phyloP scores from a whole-genome alignment of 805 yeast genomes.

The Clavispora vitiphila region DNA sequence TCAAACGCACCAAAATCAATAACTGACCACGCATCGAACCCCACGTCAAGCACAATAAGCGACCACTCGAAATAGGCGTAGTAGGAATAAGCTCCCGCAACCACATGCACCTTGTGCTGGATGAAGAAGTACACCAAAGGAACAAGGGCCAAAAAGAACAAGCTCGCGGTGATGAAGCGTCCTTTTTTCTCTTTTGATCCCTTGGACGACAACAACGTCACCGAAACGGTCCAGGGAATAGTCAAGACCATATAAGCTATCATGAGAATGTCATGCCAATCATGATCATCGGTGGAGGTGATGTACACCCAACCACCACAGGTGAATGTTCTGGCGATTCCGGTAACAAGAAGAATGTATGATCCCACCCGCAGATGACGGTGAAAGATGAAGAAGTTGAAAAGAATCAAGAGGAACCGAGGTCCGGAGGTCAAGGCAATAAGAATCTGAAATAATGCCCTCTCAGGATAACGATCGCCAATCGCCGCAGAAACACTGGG shows the following conservation, averaged over 20 bases:
- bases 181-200: constrained; percentile 43
- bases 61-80: constrained; percentile 97
- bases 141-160: constrained; percentile 67
- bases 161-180: constrained; percentile 46
- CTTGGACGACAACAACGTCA: constrained; percentile 47
- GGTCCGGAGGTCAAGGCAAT: constrained; percentile 95
- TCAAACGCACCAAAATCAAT: constrained; percentile 64
- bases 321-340: constrained; percentile 84
- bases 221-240: constrained; percentile 80
- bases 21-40: constrained; percentile 77
- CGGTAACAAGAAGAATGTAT: constrained; percentile 47
- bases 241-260: constrained; percentile 83
- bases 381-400: constrained; percentile 48
- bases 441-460: constrained; percentile 84
- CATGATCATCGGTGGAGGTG: constrained; percentile 95
- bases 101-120: constrained; percentile 83
- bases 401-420: constrained; percentile 59
- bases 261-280: constrained; percentile 94
- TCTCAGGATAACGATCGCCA: constrained; percentile 95
- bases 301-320: constrained; percentile 99
- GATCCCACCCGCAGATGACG: constrained; percentile 31
- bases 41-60: constrained; percentile 74
- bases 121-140: constrained; percentile 88
- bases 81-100: constrained; percentile 91
- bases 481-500: constrained; percentile 96